Percentiles rank a stretch among this genome's conserved stretches.
Conservation (phyloP, 106 monocot species). For the Acanthochlamys bracteata region DNA sequence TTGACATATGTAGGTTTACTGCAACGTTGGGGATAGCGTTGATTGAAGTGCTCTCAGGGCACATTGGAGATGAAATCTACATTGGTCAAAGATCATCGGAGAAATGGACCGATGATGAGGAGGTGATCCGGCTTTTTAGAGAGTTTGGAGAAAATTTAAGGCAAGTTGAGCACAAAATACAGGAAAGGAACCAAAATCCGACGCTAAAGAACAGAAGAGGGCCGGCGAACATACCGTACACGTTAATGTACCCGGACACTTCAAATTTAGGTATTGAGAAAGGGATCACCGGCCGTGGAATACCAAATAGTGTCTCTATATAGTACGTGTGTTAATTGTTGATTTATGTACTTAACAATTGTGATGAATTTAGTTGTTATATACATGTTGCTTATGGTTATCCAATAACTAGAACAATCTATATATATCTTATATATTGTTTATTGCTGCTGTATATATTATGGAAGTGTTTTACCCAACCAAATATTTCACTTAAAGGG, state of each 20-base stretch:
- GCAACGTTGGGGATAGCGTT: slow-evolving; percentile 55
- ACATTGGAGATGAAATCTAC: slow-evolving; percentile 56
- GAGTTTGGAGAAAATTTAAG: slow-evolving; percentile 42
- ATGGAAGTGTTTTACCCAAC: no score
- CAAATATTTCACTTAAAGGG: no score
- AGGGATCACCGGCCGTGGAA: slow-evolving; percentile 53
- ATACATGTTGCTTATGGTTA: no score
- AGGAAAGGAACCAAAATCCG: slow-evolving; percentile 31
- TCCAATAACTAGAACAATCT: no score
- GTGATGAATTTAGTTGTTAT: no score
- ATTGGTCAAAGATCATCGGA: slow-evolving; percentile 36
- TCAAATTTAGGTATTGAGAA: slow-evolving; percentile 18
- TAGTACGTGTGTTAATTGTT: no score
- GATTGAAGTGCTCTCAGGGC: slow-evolving; percentile 63
- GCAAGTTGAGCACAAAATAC: slow-evolving; percentile 45
- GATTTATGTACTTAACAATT: no score
- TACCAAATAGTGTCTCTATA: slow-evolving; percentile 78
- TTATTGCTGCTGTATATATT: no score
- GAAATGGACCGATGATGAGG: slow-evolving; percentile 42
- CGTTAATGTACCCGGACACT: slow-evolving; percentile 47
- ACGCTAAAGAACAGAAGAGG: slow-evolving; percentile 48
- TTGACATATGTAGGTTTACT: slow-evolving; percentile 21
- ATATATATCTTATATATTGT: no score
- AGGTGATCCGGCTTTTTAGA: slow-evolving; percentile 25
- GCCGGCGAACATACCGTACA: slow-evolving; percentile 53